Conservation (phyloP, 2,329 filamentous ascomycete species). For the Periglandula ipomoeae region DNA sequence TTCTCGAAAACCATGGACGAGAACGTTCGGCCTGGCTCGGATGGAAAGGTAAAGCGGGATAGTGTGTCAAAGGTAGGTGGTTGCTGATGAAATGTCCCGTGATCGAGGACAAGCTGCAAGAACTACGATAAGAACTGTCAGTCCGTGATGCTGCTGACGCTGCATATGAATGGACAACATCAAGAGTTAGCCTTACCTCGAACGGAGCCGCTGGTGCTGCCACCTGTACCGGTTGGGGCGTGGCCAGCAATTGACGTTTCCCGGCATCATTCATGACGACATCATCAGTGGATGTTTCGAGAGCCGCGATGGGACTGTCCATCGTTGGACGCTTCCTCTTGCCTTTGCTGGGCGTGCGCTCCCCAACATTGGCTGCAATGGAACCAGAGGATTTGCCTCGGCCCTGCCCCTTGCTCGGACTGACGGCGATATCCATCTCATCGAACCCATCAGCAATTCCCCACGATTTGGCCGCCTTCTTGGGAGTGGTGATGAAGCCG, state of each 20-base stretch:
- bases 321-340: constrained; percentile 61
- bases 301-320: constrained; percentile 56
- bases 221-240: constrained; percentile 14
- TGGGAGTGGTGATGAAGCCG: constrained; percentile 44
- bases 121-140: constrained; percentile 29
- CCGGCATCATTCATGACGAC: constrained; percentile 25
- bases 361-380: constrained; percentile 34
- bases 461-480: constrained; percentile 45
- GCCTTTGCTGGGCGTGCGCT: constrained; percentile 54
- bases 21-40: constrained; percentile 45
- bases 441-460: constrained; percentile 69
- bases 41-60: constrained; percentile 55
- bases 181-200: constrained; percentile 29
- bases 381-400: constrained; percentile 30
- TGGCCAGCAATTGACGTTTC: constrained; percentile 7
- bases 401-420: constrained; percentile 42
- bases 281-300: constrained; percentile 43
- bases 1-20: constrained; percentile 59
- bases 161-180: neutral
- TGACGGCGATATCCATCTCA: constrained; percentile 48
- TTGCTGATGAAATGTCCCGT: constrained; percentile 44
- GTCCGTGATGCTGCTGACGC: neutral
- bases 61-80: constrained; percentile 60
- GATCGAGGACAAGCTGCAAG: constrained; percentile 55
- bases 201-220: constrained; percentile 26